These are phyloP conservation scores for Hydnomerulius pinastri DNA, from an alignment of 768 basidiomycete genomes.

Conservation along the genomic window DNA sequence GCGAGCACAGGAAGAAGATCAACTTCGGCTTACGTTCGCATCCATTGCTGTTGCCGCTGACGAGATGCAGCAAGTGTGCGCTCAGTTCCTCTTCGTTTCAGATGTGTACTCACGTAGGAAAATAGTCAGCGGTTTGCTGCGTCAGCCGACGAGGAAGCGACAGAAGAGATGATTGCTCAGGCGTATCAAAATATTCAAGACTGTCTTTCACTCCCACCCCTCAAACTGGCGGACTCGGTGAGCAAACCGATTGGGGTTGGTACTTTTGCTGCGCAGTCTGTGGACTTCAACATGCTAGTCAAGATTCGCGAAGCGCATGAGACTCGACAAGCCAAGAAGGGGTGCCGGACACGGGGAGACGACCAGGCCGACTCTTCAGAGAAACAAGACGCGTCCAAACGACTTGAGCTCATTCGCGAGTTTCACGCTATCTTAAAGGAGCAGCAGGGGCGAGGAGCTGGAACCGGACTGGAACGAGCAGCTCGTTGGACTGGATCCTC, in stretches of 20 bases:
- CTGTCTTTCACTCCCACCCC: not conserved
- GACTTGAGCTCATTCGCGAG: conserved; percentile 4
- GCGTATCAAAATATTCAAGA: no score
- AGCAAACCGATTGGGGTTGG: not conserved
- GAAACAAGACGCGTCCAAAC: not conserved
- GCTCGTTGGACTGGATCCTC: conserved; percentile 5
- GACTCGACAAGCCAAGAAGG: conserved; percentile 2
- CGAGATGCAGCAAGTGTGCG: not conserved
- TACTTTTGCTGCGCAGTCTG: not conserved
- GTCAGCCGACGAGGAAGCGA: no score
- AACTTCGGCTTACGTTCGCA: not conserved
- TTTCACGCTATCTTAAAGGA: conserved; percentile 4
- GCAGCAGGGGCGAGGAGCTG: conserved; percentile 3
- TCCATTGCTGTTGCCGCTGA: not conserved
- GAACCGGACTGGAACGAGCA: not conserved
- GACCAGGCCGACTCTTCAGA: not conserved
- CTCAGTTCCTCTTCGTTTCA: not conserved
- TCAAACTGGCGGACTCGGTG: not conserved
- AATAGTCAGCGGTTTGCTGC: no score
- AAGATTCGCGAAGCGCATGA: not conserved
- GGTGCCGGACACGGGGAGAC: not conserved
- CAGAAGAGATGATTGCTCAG: no score
- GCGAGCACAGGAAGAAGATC: not conserved
- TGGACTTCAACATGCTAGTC: not conserved
- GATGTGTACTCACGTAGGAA: no score